A percentile compares a stretch with the other conserved stretches of the same genome.
Conservation (phyloP, 2,329 filamentous ascomycete genomes). For the Trichoderma sp. region DNA sequence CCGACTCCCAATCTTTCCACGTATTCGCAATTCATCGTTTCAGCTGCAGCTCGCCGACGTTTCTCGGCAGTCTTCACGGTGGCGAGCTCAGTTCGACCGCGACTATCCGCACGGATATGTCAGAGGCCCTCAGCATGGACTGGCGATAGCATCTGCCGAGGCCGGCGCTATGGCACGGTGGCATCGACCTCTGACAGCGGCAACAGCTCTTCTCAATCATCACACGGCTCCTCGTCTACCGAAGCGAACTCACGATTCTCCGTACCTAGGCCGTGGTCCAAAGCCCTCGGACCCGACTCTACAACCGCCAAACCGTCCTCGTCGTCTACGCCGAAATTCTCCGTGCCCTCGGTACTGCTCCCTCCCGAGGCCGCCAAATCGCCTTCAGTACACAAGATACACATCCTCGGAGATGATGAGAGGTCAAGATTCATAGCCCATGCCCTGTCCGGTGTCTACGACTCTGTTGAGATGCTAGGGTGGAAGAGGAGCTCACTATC, state of each 20-base stretch:
- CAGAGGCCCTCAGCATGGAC: conserved; percentile 39
- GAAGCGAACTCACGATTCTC: conserved; percentile 21
- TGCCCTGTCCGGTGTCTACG: conserved; percentile 41
- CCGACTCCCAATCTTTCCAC: neutral
- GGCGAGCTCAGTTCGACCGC: conserved; percentile 40
- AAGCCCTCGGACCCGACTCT: conserved; percentile 23
- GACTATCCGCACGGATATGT: conserved; percentile 45
- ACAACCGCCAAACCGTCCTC: conserved; percentile 17
- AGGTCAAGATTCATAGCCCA: conserved; percentile 43
- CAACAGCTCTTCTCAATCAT: conserved; percentile 26
- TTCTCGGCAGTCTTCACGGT: conserved; percentile 31
- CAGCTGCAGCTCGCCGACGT: neutral
- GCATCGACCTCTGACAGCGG: conserved; percentile 17
- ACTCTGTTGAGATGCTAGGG: conserved; percentile 39
- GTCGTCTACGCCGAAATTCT: conserved; percentile 25
- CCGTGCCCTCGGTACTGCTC: conserved; percentile 39
- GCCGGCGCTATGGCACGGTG: conserved; percentile 38
- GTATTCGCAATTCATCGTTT: neutral
- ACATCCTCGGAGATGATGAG: conserved; percentile 43
- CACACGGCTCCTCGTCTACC: conserved; percentile 23
- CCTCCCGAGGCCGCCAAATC: conserved; percentile 33
- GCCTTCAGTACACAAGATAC: conserved; percentile 39
- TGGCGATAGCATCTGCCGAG: conserved; percentile 38
- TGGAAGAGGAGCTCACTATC: conserved; percentile 25
- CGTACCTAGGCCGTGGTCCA: conserved; percentile 27